Base-by-base conservation (phyloP, 208 protist genomes). In the Phytomonas sp. region DNA sequence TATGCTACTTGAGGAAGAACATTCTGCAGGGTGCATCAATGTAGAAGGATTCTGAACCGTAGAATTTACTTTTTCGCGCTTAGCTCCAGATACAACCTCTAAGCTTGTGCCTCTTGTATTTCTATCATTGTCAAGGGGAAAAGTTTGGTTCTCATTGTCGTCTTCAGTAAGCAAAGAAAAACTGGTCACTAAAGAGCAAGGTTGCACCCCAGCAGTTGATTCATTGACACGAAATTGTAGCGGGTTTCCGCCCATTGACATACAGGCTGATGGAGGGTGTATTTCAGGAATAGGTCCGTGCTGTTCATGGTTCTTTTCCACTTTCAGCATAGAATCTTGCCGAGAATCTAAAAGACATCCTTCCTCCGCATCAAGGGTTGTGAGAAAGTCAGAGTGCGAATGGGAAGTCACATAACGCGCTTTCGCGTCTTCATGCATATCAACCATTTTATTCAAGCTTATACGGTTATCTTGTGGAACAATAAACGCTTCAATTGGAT, bases 401-500 rank as follows among this genome's bases (percentile, higher is more conserved):
- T 56, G 13, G 17, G 46, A 56, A 56, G 46, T 17, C 46, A 56
- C 20, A 23, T 56, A 56, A 56, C 46, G 46, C 6, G 46, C 46
- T 6, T 56, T 56, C 20, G 9, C 46, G 23, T 56, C 46, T 56
- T 92, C 84, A 74, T 96, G 88, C 26, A 67, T 65, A 31, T 68
- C 67, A 1, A 94, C 87, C 84, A 94, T 88, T 6, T 77, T 66
- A 30, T 77, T 67, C 65, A 96, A 68, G 17, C 85, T 90, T 28
- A 88, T 67, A 63, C 81, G 82, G 77, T 96, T 83, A 61, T 93
- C 73, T 36, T 87, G 60, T 3, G 91, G 91, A 17, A 93, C 69
- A 37, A 96, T 77, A 71, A 94, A 92, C 28, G 83, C 73, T 71
- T 94, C 87, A 0, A 95, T 70, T 15, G 88, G 92, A 75, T 96